Conservation (phyloP, 768 basidiomycete genomes). For the Pisolithus marmoratus region DNA sequence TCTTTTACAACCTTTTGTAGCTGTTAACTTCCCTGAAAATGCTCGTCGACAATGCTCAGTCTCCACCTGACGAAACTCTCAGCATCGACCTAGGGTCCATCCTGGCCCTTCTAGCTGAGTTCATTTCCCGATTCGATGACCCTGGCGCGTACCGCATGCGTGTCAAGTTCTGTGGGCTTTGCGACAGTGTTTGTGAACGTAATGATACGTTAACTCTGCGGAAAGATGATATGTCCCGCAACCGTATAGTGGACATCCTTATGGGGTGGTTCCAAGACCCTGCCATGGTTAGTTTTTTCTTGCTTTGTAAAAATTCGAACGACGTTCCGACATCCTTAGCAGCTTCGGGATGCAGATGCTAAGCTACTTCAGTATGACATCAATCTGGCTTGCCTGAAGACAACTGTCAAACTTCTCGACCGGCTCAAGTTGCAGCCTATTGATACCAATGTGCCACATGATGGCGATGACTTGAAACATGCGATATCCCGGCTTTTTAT, state of each 20-base stretch:
- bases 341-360: conserved; percentile 29
- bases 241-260: conserved; percentile 70
- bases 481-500: conserved; percentile 75
- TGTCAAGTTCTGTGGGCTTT: conserved; percentile 68
- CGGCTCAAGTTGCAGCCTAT: conserved; percentile 60
- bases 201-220: conserved; percentile 56
- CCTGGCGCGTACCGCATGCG: conserved; percentile 57
- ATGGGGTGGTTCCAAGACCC: conserved; percentile 71
- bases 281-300: conserved; percentile 30
- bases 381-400: conserved; percentile 68
- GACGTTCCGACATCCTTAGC: conserved; percentile 16
- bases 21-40: conserved; percentile 71
- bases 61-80: conserved; percentile 51
- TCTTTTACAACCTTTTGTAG: conserved; percentile 33
- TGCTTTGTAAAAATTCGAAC: not conserved
- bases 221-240: conserved; percentile 62
- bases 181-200: conserved; percentile 61
- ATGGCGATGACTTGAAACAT: conserved; percentile 61
- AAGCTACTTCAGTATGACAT: conserved; percentile 52
- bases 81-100: conserved; percentile 59
- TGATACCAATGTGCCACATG: conserved; percentile 43
- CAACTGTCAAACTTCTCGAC: conserved; percentile 70
- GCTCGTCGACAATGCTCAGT: conserved; percentile 66
- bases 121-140: conserved; percentile 59
- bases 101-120: conserved; percentile 53